A percentile compares a stretch with the other conserved stretches of the same genome.
These are phyloP conservation scores for Neoarthrinium moseri DNA, from an alignment of 2,329 filamentous ascomycete species.

Conservation along the genomic window DNA sequence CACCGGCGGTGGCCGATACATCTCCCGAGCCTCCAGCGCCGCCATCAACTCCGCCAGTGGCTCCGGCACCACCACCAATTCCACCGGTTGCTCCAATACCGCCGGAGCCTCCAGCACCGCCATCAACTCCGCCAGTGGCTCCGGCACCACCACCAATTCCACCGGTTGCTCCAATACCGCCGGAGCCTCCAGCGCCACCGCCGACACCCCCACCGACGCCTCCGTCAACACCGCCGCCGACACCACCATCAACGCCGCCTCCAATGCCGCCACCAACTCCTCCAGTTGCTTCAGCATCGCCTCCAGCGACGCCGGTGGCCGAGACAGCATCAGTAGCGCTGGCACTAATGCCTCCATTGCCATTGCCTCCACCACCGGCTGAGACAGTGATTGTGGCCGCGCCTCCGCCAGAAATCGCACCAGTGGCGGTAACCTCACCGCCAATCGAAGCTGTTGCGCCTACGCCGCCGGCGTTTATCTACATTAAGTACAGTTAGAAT, in stretches of 20 bases:
- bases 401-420: background rate
- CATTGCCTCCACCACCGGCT: background rate
- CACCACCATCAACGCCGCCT: background rate
- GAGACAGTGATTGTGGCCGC: too few species aligned
- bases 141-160: background rate
- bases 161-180: background rate
- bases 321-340: constrained; percentile 2
- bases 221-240: background rate
- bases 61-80: background rate
- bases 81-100: background rate
- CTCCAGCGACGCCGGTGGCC: too few species aligned
- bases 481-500: too few species aligned
- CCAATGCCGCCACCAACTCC: background rate
- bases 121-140: background rate
- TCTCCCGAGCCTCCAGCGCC: too few species aligned
- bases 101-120: background rate
- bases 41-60: background rate
- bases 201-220: background rate
- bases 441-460: constrained; percentile 3
- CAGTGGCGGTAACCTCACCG: constrained; percentile 1
- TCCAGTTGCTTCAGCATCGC: background rate
- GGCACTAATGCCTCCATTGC: background rate
- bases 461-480: constrained; percentile 6
- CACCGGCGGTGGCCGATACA: too few species aligned
- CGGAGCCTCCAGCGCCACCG: background rate